A percentile compares a stretch with the other conserved stretches of the same genome.
phyloP scores from a whole-genome alignment of 495 filamentous ascomycete genomes.

The Cercophora sp. region DNA sequence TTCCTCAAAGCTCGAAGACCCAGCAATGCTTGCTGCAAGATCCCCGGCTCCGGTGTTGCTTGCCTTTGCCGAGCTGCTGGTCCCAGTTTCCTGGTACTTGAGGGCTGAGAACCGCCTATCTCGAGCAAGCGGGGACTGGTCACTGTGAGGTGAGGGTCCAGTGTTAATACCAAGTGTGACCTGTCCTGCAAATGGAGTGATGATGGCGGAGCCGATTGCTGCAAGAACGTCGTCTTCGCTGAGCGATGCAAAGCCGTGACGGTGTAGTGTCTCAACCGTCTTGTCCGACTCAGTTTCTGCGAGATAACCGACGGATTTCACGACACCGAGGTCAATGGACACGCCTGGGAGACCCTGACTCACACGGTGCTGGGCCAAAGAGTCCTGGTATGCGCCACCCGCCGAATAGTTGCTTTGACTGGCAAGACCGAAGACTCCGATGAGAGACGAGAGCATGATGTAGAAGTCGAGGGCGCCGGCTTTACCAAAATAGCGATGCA shows the following conservation, averaged over 20 bases:
- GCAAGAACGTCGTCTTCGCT: conserved; percentile 21
- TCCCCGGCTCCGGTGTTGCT: conserved; percentile 1
- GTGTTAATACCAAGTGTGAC: conserved; percentile 24
- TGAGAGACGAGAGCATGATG: conserved; percentile 49
- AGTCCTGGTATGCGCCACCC: conserved; percentile 38
- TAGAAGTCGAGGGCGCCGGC: conserved; percentile 45
- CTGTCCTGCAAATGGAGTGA: conserved; percentile 19
- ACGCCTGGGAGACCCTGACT: conserved; percentile 30
- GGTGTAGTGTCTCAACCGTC: conserved; percentile 17
- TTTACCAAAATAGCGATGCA: conserved; percentile 36
- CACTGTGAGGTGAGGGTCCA: conserved; percentile 12
- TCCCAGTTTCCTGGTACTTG: conserved; percentile 12
- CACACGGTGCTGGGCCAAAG: conserved; percentile 19
- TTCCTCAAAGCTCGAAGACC: conserved; percentile 11
- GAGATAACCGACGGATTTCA: conserved; percentile 35
- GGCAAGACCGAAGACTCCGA: conserved; percentile 37
- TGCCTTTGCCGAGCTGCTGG: not conserved
- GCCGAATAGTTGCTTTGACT: conserved; percentile 51
- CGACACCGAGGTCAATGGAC: conserved; percentile 46
- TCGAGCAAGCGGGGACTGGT: conserved; percentile 4
- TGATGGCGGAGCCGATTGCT: conserved; percentile 23
- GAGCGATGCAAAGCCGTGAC: conserved; percentile 21
- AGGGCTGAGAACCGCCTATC: conserved; percentile 21
- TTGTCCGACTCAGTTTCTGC: conserved; percentile 20
- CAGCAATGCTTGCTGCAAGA: conserved; percentile 9